These are phyloP conservation scores for Quercus tomentella DNA, from an alignment of 331 rosid genomes.

Conservation along the genomic window DNA sequence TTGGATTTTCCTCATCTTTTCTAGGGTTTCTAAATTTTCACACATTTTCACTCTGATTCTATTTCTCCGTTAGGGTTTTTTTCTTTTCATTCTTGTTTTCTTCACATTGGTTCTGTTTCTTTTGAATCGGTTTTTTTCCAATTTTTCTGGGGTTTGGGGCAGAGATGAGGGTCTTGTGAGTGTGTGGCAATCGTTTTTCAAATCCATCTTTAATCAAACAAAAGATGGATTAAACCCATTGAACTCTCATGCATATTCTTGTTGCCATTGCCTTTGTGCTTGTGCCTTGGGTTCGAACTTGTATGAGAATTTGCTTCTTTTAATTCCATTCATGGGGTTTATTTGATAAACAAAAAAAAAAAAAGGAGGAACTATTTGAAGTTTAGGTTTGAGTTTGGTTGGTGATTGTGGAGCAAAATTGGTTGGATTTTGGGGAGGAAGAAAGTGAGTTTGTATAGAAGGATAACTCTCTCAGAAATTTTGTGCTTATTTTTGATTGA, in stretches of 20 bases:
- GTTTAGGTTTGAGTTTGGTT: too few relatives aligned
- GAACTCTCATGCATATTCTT: neutral
- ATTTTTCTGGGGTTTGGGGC: neutral
- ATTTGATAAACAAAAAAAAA: neutral
- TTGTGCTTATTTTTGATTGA: neutral
- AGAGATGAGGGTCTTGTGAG: constrained; percentile 45
- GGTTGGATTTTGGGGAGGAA: neutral
- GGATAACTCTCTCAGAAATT: constrained; percentile 17
- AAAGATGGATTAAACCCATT: constrained; percentile 49
- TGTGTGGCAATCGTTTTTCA: constrained; percentile 29
- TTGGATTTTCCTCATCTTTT: neutral
- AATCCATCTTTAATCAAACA: constrained; percentile 47
- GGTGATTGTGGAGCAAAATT: constrained; percentile 16
- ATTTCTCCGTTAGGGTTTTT: constrained; percentile 31
- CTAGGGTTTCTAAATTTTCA: constrained; percentile 55
- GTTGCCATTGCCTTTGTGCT: constrained; percentile 24
- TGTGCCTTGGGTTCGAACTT: constrained; percentile 5
- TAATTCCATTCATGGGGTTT: neutral
- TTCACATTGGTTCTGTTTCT: constrained; percentile 2
- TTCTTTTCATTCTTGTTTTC: neutral
- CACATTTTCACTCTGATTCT: constrained; percentile 29
- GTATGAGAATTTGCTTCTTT: constrained; percentile 9
- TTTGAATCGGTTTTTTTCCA: constrained; percentile 9
- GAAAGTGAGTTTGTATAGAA: neutral
- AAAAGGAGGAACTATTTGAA: too few relatives aligned